Evolutionary conservation across 371 early-diverging fungal species (phyloP).

Genomic region (Funneliformis caledonium): DNA sequence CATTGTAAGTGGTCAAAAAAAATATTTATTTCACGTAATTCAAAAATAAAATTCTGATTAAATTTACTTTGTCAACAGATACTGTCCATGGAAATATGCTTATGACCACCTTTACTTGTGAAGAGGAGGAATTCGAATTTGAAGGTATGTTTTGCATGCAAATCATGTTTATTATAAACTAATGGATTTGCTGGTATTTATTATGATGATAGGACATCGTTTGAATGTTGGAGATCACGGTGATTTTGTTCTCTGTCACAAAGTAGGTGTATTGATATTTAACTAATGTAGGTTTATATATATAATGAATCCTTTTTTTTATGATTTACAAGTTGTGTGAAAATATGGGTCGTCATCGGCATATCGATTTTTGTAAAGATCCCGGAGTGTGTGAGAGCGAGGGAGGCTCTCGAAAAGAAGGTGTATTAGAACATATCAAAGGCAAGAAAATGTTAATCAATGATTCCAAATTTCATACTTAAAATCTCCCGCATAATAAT

Average conservation of each 20-base stretch:
- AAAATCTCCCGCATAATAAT: too few species aligned
- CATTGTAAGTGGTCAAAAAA: slow-evolving; percentile 40
- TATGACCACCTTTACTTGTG: slow-evolving; percentile 28
- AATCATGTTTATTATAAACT: not conserved
- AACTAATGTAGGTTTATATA: not conserved
- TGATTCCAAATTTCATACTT: not conserved
- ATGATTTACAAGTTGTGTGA: slow-evolving; percentile 20
- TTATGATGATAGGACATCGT: slow-evolving; percentile 15
- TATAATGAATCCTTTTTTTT: not conserved
- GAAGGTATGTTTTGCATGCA: not conserved
- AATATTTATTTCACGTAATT: slow-evolving; percentile 7
- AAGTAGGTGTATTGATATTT: not conserved
- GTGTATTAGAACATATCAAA: slow-evolving; percentile 27
- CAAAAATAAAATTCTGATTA: not conserved
- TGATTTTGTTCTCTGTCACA: slow-evolving; percentile 35
- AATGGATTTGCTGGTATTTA: not conserved
- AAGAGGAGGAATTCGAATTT: slow-evolving; percentile 32
- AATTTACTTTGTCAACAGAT: not conserved
- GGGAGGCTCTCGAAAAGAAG: slow-evolving; percentile 8
- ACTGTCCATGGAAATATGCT: slow-evolving; percentile 38
- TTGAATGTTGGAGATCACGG: slow-evolving; percentile 32
- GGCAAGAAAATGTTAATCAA: not conserved
- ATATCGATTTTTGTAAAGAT: slow-evolving; percentile 44
- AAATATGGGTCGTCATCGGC: slow-evolving; percentile 41
- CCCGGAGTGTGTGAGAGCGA: slow-evolving; percentile 30